These are phyloP conservation scores for Fallopia convolvulus DNA, from an alignment of 148 eudicot genomes.

Conservation along the genomic window DNA sequence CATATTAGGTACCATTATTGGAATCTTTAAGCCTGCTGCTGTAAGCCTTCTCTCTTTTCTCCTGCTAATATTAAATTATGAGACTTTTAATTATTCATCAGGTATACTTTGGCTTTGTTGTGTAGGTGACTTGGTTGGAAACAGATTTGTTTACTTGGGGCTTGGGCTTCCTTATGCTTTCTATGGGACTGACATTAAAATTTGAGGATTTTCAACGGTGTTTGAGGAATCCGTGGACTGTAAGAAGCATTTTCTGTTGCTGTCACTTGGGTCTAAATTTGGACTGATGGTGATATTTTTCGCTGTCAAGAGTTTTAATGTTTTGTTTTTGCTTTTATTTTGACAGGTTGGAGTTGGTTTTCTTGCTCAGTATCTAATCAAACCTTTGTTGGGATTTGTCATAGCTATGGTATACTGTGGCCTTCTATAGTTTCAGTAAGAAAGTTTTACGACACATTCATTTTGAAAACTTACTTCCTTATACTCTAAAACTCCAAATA, in stretches of 20 bases:
- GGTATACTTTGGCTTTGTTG: slow-evolving; percentile 12
- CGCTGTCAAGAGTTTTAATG: background rate
- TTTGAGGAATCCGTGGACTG: slow-evolving; percentile 95
- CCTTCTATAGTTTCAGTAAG: background rate
- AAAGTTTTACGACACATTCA: background rate
- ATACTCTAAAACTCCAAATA: background rate
- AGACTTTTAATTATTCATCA: background rate
- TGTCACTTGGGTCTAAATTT: slow-evolving; percentile 7
- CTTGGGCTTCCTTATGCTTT: slow-evolving; percentile 98
- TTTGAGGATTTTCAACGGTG: slow-evolving; percentile 96
- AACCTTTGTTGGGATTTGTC: slow-evolving; percentile 73
- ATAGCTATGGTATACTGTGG: slow-evolving; percentile 66
- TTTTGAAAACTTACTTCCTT: background rate
- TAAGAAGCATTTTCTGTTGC: slow-evolving; percentile 25
- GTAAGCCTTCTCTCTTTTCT: slow-evolving; percentile 27
- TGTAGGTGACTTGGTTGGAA: slow-evolving; percentile 93
- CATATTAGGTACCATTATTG: slow-evolving; percentile 74
- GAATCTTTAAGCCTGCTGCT: slow-evolving; percentile 87
- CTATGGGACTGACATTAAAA: slow-evolving; percentile 95
- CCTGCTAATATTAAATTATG: background rate
- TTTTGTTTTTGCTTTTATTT: background rate
- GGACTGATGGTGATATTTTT: background rate
- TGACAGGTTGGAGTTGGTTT: slow-evolving; percentile 94
- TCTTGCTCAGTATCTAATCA: slow-evolving; percentile 86
- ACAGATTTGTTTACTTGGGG: slow-evolving; percentile 93